Conservation (phyloP, 2,329 filamentous ascomycete genomes). For the Fusarium duplospermum region DNA sequence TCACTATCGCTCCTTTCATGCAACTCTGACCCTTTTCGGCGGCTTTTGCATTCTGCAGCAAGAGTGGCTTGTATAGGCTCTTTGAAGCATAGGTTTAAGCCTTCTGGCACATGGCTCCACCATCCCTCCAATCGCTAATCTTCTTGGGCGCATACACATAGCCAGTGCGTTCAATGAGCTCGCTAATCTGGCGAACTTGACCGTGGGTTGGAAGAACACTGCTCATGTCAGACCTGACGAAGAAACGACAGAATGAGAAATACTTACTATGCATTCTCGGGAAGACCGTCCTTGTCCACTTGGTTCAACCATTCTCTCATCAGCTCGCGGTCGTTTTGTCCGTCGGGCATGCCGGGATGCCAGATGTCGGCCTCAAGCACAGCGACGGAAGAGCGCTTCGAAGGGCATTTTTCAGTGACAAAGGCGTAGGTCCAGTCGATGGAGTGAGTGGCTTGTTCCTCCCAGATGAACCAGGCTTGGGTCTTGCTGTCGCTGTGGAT, state of each 20-base stretch:
- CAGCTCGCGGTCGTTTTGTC: background rate
- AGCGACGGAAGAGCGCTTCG: background rate
- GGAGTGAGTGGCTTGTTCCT: conserved; percentile 11
- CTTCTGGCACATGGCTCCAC: conserved; percentile 7
- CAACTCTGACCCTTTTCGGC: background rate
- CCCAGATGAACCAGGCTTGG: conserved; percentile 26
- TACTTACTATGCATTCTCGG: background rate
- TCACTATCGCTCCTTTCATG: background rate
- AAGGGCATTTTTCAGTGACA: conserved; percentile 11
- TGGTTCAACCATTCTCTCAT: conserved; percentile 19
- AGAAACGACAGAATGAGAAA: background rate
- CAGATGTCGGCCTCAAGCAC: conserved; percentile 14
- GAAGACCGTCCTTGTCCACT: background rate
- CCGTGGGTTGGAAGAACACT: conserved; percentile 17
- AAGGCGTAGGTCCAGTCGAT: conserved; percentile 26
- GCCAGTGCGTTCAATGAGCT: conserved; percentile 10
- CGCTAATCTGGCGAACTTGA: conserved; percentile 3
- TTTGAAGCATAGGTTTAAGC: background rate
- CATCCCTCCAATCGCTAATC: conserved; percentile 1
- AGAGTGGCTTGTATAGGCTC: too few relatives aligned
- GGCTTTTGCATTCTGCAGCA: background rate
- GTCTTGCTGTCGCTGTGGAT: conserved; percentile 2
- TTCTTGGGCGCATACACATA: conserved; percentile 1
- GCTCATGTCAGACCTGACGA: background rate
- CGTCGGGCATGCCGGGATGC: conserved; percentile 8